Conservation (phyloP, 2,329 filamentous ascomycete genomes). For the Aquanectria penicillioides region DNA sequence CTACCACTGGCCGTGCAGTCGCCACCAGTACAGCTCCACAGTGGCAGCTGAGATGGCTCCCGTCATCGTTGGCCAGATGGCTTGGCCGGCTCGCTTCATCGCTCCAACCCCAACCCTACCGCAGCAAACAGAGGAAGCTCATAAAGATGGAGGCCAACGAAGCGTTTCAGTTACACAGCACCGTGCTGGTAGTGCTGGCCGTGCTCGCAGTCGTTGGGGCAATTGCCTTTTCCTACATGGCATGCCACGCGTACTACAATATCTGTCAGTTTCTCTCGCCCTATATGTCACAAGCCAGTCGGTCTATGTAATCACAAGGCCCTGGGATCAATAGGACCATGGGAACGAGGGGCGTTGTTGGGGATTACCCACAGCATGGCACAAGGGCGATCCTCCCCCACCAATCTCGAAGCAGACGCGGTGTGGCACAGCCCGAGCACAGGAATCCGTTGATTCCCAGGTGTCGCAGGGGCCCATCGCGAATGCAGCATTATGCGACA, state of each 20-base stretch:
- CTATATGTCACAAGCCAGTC: too few species aligned
- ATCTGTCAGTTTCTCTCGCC: too few species aligned
- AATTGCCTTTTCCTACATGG: slow-evolving; percentile 27
- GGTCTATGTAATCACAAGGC: too few species aligned
- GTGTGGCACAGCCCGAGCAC: too few species aligned
- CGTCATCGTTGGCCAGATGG: slow-evolving; percentile 30
- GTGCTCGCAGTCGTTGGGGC: slow-evolving; percentile 34
- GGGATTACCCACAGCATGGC: too few species aligned
- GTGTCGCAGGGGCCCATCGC: too few species aligned
- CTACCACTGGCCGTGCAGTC: slow-evolving; percentile 32
- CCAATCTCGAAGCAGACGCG: too few species aligned
- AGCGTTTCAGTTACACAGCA: slow-evolving; percentile 68
- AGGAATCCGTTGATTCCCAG: too few species aligned
- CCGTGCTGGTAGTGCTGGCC: slow-evolving; percentile 62
- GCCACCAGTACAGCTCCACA: slow-evolving; percentile 44
- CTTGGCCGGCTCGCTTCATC: slow-evolving; percentile 52
- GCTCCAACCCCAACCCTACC: slow-evolving; percentile 55
- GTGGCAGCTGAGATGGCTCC: slow-evolving; percentile 12
- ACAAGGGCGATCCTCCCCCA: too few species aligned
- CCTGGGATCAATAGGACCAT: too few species aligned
- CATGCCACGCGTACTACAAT: slow-evolving; percentile 29
- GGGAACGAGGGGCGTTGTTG: too few species aligned
- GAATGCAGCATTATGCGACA: too few species aligned
- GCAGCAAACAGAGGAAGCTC: slow-evolving; percentile 68
- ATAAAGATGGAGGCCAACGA: slow-evolving; percentile 70